Base-by-base conservation (phyloP, 108 stramenopile species). In the Pelagomonas calceolata region DNA sequence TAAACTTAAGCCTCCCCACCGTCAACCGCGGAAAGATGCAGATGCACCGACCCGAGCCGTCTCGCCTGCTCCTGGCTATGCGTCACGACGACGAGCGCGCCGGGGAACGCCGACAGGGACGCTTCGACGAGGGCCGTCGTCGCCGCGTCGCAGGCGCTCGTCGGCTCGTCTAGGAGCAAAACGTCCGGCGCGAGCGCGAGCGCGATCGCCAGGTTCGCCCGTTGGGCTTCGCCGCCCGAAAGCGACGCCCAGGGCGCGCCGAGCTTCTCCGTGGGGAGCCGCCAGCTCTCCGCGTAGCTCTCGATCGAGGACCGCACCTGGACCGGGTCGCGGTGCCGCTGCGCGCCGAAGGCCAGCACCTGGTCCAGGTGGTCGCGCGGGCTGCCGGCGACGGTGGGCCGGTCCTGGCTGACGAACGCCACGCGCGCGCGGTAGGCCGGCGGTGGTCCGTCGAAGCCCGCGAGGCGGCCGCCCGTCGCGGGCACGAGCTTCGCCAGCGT, bases 371-470 rank as follows among this genome's bases (percentile, higher is more conserved):
- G 75, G 36, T 83, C 82, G 36, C 46, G 37, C 32, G 82, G 82
- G 0, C 77, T 78, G 4, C 82, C 82, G 30, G 73, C 32, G 33
- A 73, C 65, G 21, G 75, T 74, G 51, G 78, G 75, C 39, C 76
- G 71, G 72, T 81, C 76, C 36, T 85, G 84, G 30, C 78, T 45
- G 16, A 85, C 82, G 77, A 78, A 85, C 64, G 75, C 69, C 30
- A 85, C 82, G 31, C 71, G 34, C n/a, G 43, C 36, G 69, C 84
- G 73, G 82, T 82, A 85, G 17, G 34, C 39, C 37, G 79, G 44
- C 65, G 45, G 60, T 16, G n/a, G 16, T 29, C 72, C 66, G 45
- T 32, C n/a, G 30, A 29, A 36, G 32, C 36, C 60, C 36, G n/a
- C 30, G 34, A 71, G 74, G 45, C n/a, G 30, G 14, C 45, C 65